Evolutionary conservation across 306 rosid species (phyloP).

Genomic region (Urtica urens): DNA sequence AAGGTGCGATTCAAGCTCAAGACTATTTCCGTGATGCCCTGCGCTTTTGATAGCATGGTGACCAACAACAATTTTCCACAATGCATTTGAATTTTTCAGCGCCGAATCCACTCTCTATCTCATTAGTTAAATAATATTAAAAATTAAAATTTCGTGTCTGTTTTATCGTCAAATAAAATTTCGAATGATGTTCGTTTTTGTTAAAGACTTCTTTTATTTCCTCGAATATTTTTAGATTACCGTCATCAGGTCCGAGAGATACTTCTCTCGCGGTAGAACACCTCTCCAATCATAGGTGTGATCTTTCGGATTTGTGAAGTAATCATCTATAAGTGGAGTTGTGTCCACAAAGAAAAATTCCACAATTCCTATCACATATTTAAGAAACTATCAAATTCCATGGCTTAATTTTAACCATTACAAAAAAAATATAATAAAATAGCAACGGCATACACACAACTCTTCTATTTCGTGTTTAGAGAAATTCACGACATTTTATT

Average conservation of each 20-base stretch:
- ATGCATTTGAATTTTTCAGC: conserved; percentile 39
- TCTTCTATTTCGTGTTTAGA: too few species aligned
- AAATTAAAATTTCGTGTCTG: too few species aligned
- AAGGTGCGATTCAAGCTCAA: conserved; percentile 46
- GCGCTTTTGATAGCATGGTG: conserved; percentile 76
- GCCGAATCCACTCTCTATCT: conserved; percentile 25
- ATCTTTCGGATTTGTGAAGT: conserved; percentile 36
- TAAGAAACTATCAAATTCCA: not conserved
- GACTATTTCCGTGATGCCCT: conserved; percentile 52
- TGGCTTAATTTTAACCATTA: too few species aligned
- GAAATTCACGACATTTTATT: too few species aligned
- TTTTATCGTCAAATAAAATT: too few species aligned
- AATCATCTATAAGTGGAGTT: conserved; percentile 49
- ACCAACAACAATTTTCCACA: conserved; percentile 81
- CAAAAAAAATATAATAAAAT: too few species aligned
- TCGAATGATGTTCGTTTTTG: too few species aligned
- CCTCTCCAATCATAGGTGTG: conserved; percentile 64
- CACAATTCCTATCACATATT: conserved; percentile 27
- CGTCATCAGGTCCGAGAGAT: conserved; percentile 45
- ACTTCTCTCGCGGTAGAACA: conserved; percentile 41
- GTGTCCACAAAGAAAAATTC: conserved; percentile 86
- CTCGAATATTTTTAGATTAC: too few species aligned
- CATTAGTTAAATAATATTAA: not conserved
- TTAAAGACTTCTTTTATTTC: too few species aligned
- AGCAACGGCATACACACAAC: too few species aligned